Evolutionary conservation across 257 asterid species (phyloP), one percentile per base, ranked within the genome.

Genomic region (Solanum virginianum): DNA sequence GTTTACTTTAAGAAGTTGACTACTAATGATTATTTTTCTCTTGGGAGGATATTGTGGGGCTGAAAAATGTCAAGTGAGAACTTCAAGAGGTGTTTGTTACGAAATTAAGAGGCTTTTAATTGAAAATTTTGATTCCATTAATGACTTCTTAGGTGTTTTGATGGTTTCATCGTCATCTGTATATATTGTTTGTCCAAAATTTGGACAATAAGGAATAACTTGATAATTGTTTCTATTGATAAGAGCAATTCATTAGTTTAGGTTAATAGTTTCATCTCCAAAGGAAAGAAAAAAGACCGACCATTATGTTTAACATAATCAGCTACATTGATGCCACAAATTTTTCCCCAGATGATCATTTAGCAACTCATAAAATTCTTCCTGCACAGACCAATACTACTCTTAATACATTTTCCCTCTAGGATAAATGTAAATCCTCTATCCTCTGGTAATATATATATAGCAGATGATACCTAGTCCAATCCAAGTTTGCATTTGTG

Each of bases 31-130:
- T n/a, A n/a, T n/a, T 26, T 26, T 26, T 26, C 89, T 85, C 89
- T 84, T 95, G 98, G 98, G 93, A 93, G 65, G 98, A 95, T 88
- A 85, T 94, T 71, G 98, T 97, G 20, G 98, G 98, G 65, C 98
- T 95, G 43, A 94, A 91, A 84, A 94, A 92, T 82, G 95, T 95
- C 89, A 94, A 95, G 91, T 92, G 98, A 39, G 99, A 95, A 86
- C 99, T n/a, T n/a, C n/a, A n/a, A n/a, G n/a, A 94, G 98, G 98
- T 95, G 86, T 56, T 68, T 55, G 45, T 51, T 9, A 77, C 12
- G 62, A 53, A 77, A 2, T 51, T 77, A 75, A 0, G 81, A 49
- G 8, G 81, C 81, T 11, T 47, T n/a, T 12, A 74, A 3, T 47
- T 72, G n/a, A n/a, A n/a, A n/a, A n/a, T n/a, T n/a, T n/a, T n/a